Evolutionary conservation across 208 protist species (phyloP).

Genomic region (Leishmania lainsoni): DNA sequence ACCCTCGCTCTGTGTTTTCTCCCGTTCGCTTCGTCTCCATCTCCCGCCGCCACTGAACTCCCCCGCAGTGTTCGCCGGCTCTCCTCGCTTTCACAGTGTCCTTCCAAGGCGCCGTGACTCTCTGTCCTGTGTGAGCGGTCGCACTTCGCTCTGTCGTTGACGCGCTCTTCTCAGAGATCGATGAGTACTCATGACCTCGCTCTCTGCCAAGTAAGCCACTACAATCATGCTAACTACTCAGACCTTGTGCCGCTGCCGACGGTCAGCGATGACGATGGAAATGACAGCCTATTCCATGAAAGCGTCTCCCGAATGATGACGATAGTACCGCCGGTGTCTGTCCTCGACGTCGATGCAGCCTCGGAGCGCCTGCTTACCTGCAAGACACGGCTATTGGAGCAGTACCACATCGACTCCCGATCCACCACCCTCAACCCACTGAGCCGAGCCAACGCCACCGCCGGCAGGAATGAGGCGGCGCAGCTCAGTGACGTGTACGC

Average conservation of each 20-base stretch:
- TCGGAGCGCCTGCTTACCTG: constrained; percentile 17
- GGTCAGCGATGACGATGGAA: background rate
- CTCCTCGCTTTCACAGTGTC: background rate
- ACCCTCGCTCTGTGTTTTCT: background rate
- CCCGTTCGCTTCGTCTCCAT: background rate
- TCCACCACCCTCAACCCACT: constrained; percentile 2
- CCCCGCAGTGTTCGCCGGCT: background rate
- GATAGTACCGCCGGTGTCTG: constrained; percentile 1
- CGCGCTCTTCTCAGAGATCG: constrained; percentile 11
- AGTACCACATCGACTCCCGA: constrained; percentile 27
- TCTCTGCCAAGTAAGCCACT: constrained; percentile 49
- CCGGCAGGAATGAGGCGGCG: background rate
- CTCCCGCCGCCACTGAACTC: background rate
- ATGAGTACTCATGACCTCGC: constrained; percentile 37
- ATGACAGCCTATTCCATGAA: background rate
- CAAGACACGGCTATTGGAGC: constrained; percentile 20
- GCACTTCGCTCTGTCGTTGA: background rate
- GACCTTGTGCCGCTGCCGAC: constrained; percentile 25
- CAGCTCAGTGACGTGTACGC: background rate
- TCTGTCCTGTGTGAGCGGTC: background rate
- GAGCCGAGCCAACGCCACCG: background rate
- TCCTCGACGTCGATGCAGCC: background rate
- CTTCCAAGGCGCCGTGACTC: background rate
- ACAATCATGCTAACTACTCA: constrained; percentile 31
- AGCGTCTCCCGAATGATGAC: constrained; percentile 12